Base-by-base conservation (phyloP, 225 moss, liverwort and hornwort species). In the Bryoerythrophyllum caledonicum region DNA sequence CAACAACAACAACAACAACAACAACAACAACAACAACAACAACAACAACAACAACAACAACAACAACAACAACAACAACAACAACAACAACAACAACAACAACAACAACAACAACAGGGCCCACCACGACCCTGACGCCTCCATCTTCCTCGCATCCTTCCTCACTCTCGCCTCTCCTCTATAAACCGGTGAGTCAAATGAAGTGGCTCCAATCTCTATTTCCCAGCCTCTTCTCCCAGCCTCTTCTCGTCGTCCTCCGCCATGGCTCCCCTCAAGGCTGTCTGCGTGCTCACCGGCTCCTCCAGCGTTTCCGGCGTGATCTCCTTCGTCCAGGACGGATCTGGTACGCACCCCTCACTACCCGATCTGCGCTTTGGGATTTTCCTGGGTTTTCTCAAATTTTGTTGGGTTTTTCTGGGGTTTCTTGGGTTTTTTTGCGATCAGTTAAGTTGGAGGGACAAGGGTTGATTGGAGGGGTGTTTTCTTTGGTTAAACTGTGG, bases 231-330 rank as follows among this genome's bases (percentile, higher is more conserved):
- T 19, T 26, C 44, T 11, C 44, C 58, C 0, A 66, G 1, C 7
- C 37, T 13, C 26, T 19, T 26, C 6, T 19, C 5, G 11, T 19
- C 41, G 41, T 5, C 3, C 10, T 3, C 5, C 71, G 12, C 20
- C 34, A 88, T 88, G 88, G 78, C 80, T 11, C 56, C 83, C 20
- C 23, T 86, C n/a, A 86, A 88, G 51, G 90, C 90, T 13, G 82
- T 88, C 26, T 78, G 65, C 23, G 80, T 90, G 49, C 67, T 83
- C 68, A 63, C 74, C 1, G 90, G 82, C 58, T 70, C 85, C 56
- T 61, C 82, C 35, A 8, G 11, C 2, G 88, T 90, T 60, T 43
- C 86, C 0, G 90, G 90, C 37, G 80, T 81, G 59, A 55, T 90
- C 57, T 65, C 80, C 69, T 86, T 82, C 23, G 61, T 74, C 9